These are phyloP conservation scores for Byssoonygena ceratinophila DNA, from an alignment of 2,329 filamentous ascomycete genomes.

Conservation along the genomic window DNA sequence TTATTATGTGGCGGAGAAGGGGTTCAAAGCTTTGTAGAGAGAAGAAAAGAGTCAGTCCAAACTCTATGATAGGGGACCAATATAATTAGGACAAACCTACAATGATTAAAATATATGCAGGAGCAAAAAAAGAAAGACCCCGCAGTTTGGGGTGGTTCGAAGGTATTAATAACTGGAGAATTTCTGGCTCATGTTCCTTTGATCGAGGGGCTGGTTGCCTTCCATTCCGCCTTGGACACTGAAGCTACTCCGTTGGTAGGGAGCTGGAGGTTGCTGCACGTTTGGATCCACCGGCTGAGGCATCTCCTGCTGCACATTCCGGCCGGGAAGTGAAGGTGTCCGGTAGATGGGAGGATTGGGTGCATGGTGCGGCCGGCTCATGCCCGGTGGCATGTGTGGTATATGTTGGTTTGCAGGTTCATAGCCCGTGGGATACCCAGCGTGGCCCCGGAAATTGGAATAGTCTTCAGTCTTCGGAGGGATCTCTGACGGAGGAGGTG, in stretches of 20 bases:
- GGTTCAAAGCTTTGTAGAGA: not conserved
- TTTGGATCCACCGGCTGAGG: constrained; percentile 32
- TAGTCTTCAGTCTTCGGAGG: constrained; percentile 32
- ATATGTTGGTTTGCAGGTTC: constrained; percentile 28
- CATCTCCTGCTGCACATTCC: constrained; percentile 30
- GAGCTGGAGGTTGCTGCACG: constrained; percentile 22
- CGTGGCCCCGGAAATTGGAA: constrained; percentile 24
- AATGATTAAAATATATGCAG: not conserved
- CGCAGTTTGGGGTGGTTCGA: not conserved
- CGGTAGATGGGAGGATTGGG: constrained; percentile 28
- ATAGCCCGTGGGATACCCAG: constrained; percentile 28
- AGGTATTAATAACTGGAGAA: not conserved
- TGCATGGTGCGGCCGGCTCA: constrained; percentile 26
- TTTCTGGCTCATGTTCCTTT: constrained; percentile 7
- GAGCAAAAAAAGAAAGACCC: too few relatives aligned
- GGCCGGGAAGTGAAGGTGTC: constrained; percentile 32
- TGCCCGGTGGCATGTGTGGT: constrained; percentile 25
- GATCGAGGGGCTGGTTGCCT: constrained; percentile 19
- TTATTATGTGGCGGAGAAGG: not conserved
- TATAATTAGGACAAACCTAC: not conserved
- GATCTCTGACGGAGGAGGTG: constrained; percentile 23
- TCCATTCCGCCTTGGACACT: constrained; percentile 26
- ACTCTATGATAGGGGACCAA: not conserved
- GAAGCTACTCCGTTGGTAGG: constrained; percentile 32
- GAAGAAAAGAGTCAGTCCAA: not conserved